Conservation (phyloP, 192 early-diverging fungal genomes). For the Backusella tuberculispora region DNA sequence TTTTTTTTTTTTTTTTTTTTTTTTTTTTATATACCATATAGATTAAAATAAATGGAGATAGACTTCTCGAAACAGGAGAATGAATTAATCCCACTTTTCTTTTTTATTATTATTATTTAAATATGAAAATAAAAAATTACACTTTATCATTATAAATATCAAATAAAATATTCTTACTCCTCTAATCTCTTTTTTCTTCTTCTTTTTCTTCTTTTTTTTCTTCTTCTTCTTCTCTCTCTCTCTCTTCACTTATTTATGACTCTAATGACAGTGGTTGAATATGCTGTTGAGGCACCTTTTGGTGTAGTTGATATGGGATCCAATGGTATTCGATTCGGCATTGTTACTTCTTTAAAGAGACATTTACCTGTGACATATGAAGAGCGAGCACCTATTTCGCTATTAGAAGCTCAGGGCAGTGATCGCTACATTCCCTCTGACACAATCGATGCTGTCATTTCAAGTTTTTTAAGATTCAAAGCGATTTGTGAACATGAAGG, state of each 20-base stretch:
- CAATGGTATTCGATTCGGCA: slow-evolving; percentile 62
- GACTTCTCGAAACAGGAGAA: no score
- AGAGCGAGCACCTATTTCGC: slow-evolving; percentile 58
- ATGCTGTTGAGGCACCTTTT: slow-evolving; percentile 31
- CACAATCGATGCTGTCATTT: slow-evolving; percentile 51
- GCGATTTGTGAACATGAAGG: slow-evolving; percentile 45
- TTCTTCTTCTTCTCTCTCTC: not conserved
- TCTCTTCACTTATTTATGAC: not conserved
- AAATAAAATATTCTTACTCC: no score
- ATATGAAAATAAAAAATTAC: not conserved
- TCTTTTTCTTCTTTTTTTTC: not conserved
- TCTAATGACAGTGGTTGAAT: not conserved
- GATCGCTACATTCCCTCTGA: slow-evolving; percentile 45
- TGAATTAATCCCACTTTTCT: not conserved
- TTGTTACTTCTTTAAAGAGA: slow-evolving; percentile 48
- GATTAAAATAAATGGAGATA: no score
- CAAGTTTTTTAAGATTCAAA: slow-evolving; percentile 56
- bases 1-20: no score
- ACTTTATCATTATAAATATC: no score
- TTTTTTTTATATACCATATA: no score
- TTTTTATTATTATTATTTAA: no score
- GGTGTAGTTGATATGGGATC: slow-evolving; percentile 64
- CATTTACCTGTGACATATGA: slow-evolving; percentile 58
- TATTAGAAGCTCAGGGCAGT: slow-evolving; percentile 52
- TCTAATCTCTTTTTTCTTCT: not conserved